Evolutionary conservation across 1,139 yeast genomes (phyloP).

Genomic region (Lodderomyces theae): DNA sequence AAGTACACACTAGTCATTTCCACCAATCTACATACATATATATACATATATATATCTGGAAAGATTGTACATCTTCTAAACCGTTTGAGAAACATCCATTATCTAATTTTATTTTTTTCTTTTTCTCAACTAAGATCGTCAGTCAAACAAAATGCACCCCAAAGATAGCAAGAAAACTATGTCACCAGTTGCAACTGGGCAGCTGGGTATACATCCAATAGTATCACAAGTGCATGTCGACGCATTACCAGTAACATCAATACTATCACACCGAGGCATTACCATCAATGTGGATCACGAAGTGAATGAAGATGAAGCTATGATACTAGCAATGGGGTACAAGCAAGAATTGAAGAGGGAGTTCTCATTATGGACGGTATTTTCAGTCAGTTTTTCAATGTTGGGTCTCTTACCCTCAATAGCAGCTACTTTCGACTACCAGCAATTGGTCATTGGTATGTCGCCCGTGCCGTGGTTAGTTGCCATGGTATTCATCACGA

Average conservation of each 20-base stretch:
- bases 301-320: constrained; percentile 51
- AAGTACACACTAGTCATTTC: too few species aligned
- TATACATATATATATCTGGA: too few species aligned
- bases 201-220: constrained; percentile 23
- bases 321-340: constrained; percentile 65
- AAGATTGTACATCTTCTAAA: too few species aligned
- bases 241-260: constrained; percentile 36
- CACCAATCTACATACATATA: too few species aligned
- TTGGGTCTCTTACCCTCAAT: constrained; percentile 71
- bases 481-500: constrained; percentile 48
- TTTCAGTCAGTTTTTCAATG: constrained; percentile 71
- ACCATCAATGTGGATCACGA: constrained; percentile 47
- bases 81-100: too few species aligned
- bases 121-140: too few species aligned
- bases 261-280: constrained; percentile 38
- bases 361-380: constrained; percentile 57
- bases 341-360: constrained; percentile 74
- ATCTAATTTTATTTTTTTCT: too few species aligned
- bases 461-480: constrained; percentile 56
- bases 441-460: constrained; percentile 51
- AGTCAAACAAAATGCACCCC: too few species aligned
- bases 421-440: constrained; percentile 56
- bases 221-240: constrained; percentile 41
- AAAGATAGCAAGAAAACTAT: not conserved
- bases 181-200: not conserved